These are phyloP conservation scores for Globisporangium nagaii DNA, from an alignment of 352 stramenopile genomes.

Conservation along the genomic window DNA sequence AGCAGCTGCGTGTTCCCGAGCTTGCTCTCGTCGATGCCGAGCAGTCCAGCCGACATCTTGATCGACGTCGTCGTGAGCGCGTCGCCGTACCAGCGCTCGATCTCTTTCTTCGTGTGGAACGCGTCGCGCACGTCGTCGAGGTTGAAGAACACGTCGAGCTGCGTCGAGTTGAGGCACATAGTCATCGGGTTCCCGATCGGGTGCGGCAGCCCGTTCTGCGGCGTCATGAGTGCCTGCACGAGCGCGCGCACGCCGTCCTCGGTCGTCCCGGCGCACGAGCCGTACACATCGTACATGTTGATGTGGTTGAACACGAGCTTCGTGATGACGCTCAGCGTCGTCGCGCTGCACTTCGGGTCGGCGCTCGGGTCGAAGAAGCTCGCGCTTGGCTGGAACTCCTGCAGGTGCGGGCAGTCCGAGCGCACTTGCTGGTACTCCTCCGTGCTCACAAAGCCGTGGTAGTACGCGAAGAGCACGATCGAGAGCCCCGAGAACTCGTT, in stretches of 20 bases:
- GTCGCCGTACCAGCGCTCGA: slow-evolving; percentile 35
- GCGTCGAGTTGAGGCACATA: slow-evolving; percentile 56
- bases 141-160: slow-evolving; percentile 72
- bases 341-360: slow-evolving; percentile 21
- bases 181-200: slow-evolving; percentile 70
- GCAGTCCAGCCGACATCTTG: slow-evolving; percentile 23
- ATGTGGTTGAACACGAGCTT: slow-evolving; percentile 39
- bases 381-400: slow-evolving; percentile 39
- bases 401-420: slow-evolving; percentile 32
- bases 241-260: slow-evolving; percentile 43
- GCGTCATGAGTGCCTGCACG: slow-evolving; percentile 36
- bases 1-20: slow-evolving; percentile 31
- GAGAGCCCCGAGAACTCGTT: slow-evolving; percentile 61
- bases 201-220: slow-evolving; percentile 31
- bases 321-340: slow-evolving; percentile 21
- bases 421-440: slow-evolving; percentile 57
- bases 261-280: slow-evolving; percentile 35
- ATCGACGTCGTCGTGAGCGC: slow-evolving; percentile 42
- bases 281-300: slow-evolving; percentile 71
- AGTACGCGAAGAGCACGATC: slow-evolving; percentile 71
- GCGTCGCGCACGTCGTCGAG: slow-evolving; percentile 54
- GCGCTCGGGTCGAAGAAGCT: slow-evolving; percentile 10
- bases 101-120: slow-evolving; percentile 62
- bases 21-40: slow-evolving; percentile 26
- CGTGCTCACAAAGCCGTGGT: slow-evolving; percentile 69